A percentile compares a stretch with the other conserved stretches of the same genome.
Evolutionary conservation across 345 rosid species (phyloP).

Genomic region (Hypericum perforatum): DNA sequence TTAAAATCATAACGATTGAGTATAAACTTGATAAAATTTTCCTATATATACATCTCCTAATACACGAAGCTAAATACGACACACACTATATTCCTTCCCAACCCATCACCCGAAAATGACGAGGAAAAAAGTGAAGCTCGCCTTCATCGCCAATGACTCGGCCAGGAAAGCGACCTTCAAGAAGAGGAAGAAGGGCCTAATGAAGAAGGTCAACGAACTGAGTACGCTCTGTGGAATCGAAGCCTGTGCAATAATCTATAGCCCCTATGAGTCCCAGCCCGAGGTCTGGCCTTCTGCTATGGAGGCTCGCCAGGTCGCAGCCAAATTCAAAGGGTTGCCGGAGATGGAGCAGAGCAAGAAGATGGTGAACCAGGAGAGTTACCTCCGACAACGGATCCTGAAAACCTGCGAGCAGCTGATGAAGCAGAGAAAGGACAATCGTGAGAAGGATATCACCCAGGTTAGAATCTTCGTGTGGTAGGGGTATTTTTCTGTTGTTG

Average conservation of each 20-base stretch:
- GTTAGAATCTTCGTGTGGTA: too few species aligned
- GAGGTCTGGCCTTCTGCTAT: constrained; percentile 13
- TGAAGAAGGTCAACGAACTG: constrained; percentile 16
- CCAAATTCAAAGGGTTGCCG: constrained; percentile 23
- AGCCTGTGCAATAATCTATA: constrained; percentile 12
- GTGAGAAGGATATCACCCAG: neutral
- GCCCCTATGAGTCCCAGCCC: constrained; percentile 9
- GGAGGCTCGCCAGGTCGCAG: constrained; percentile 9
- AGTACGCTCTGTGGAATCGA: constrained; percentile 16
- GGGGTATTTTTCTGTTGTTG: too few species aligned
- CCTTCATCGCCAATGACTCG: constrained; percentile 13
- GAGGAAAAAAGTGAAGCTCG: constrained; percentile 13
- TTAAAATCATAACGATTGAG: too few species aligned
- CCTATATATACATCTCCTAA: neutral
- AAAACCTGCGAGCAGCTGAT: constrained; percentile 12
- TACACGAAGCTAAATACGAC: neutral
- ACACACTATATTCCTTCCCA: neutral
- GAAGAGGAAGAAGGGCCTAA: constrained; percentile 15
- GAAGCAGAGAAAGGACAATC: neutral
- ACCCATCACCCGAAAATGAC: constrained; percentile 4
- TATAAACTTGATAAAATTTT: too few species aligned
- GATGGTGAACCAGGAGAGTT: constrained; percentile 38
- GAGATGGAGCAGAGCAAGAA: constrained; percentile 34
- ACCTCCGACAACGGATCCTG: constrained; percentile 24
- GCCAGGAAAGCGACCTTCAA: constrained; percentile 17